Percentiles rank a stretch among this genome's conserved stretches.
phyloP scores from a whole-genome alignment of 2,329 filamentous ascomycete genomes.

The Paracamarosporium sp. region DNA sequence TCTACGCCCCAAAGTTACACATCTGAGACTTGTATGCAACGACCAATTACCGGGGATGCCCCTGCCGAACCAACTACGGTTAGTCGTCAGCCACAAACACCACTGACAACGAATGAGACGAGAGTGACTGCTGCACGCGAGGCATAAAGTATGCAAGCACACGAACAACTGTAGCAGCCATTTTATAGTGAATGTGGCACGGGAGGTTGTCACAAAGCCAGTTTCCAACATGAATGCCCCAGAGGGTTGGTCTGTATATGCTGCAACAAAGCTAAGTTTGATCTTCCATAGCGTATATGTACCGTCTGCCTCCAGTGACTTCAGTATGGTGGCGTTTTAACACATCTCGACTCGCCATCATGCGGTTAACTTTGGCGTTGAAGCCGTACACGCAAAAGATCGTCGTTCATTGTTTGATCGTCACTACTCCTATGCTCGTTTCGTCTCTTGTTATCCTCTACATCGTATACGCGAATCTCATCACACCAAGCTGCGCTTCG shows the following conservation, averaged over 20 bases:
- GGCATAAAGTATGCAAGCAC: not conserved
- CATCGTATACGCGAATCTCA: constrained; percentile 11
- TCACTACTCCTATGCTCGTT: constrained; percentile 12
- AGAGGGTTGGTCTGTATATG: not conserved
- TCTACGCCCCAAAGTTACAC: constrained; percentile 1
- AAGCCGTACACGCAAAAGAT: constrained; percentile 7
- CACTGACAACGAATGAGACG: not conserved
- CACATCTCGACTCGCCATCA: not conserved
- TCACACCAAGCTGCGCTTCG: constrained; percentile 8
- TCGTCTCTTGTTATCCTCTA: constrained; percentile 11
- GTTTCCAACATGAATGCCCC: not conserved
- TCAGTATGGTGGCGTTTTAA: not conserved
- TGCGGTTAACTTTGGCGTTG: not conserved
- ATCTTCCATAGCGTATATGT: not conserved
- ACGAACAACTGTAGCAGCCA: constrained; percentile 1
- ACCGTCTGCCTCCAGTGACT: not conserved
- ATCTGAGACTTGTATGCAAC: constrained; percentile 7
- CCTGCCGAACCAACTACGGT: not conserved
- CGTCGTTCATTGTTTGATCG: constrained; percentile 10
- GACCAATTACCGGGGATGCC: constrained; percentile 2
- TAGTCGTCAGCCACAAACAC: not conserved
- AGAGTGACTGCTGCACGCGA: not conserved
- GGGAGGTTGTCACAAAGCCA: not conserved
- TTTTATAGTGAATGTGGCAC: not conserved
- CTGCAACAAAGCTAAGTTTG: not conserved